Base-by-base conservation (phyloP, 345 rosid species). In the Hirschfeldia incana region DNA sequence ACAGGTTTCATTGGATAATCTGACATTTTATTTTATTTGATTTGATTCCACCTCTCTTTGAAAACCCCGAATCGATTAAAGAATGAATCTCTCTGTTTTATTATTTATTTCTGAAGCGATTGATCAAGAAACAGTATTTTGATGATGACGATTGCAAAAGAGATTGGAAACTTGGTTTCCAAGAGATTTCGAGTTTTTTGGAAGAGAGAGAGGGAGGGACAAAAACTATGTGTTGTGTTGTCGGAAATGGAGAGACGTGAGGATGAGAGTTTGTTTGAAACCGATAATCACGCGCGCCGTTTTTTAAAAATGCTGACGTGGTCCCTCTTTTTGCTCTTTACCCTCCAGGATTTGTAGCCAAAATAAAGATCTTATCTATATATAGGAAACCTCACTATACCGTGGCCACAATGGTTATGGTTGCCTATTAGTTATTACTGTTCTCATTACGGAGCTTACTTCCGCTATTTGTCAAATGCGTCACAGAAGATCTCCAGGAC, bases 361-460 rank as follows among this genome's bases (percentile, higher is more conserved):
- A 39, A 39, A 8, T 8, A 39, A 9, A 39, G 46, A 36, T 36
- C 42, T 36, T 36, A 21, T 21, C 21, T 36, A 6, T 36, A 8
- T 36, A 36, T 36, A 36, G 42, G 8, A 6, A 36, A 6, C 8
- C 42, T 36, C 8, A 39, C 46, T 39, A 9, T 39, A 39, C 46
- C 3, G 46, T 8, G 12, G 46, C 46, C 46, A 39, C 46, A 6
- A 9, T 6, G 42, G 42, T 36, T 34, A 34, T 5, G 37, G 94
- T 91, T 67, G 98, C 42, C 92, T 1, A 33, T 89, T 93, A 59
- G 91, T 95, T 7, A 93, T 97, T 6, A 86, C 93, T 42, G 99
- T 91, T 81, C 96, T 94, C 0, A 90, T 94, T 82, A 91, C 93
- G 98, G 99, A 85, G 10, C 80, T 68, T 67, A 73, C 91, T 12